Base-by-base conservation (phyloP, 2,329 filamentous ascomycete genomes). In the Botrytis fabae region DNA sequence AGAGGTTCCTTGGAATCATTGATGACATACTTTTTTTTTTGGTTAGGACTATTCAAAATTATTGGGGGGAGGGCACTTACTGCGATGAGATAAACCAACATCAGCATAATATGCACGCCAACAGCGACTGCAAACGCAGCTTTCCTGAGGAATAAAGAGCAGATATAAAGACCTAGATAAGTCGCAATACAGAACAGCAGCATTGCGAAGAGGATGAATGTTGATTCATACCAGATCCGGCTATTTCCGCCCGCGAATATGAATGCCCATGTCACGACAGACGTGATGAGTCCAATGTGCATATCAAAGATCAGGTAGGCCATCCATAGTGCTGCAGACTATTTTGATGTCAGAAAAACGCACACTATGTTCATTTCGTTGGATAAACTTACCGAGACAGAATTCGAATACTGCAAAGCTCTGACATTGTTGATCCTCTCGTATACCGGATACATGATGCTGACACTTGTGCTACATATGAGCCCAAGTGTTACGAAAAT, bases 21-120 rank as follows among this genome's bases (percentile, higher is more conserved):
- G 28, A 59, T 22, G 54, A 4, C 8, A 35, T 59, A 59, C 54
- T 59, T 2, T 35, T 59, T n/a, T 22, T 35, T 10, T 20, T 6
- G 8, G 1, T 59, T 59, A 59, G 54, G 18, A 35, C 10, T 16
- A 59, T 59, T 59, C n/a, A 35, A 7, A 35, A 2, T 35, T 10
- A 20, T 22, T 16, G 32, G 90, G 1, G 88, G 90, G 1, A 88
- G 87, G 64, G 90, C 83, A 80, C 86, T 81, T 77, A 86, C 86
- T 25, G 81, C 82, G 69, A 86, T 82, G 66, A 87, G 82, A 75
- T 86, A 87, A 14, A 86, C 76, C 25, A 87, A 78, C 75, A 86
- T 85, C 77, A 85, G 65, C 20, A 79, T 65, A 16, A 75, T 66
- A 61, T 79, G 78, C 42, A 78, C 42, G 8, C 78, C 78, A 48